These are phyloP conservation scores for Hirsutella thompsonii DNA, from an alignment of 2,329 filamentous ascomycete species.

Conservation along the genomic window DNA sequence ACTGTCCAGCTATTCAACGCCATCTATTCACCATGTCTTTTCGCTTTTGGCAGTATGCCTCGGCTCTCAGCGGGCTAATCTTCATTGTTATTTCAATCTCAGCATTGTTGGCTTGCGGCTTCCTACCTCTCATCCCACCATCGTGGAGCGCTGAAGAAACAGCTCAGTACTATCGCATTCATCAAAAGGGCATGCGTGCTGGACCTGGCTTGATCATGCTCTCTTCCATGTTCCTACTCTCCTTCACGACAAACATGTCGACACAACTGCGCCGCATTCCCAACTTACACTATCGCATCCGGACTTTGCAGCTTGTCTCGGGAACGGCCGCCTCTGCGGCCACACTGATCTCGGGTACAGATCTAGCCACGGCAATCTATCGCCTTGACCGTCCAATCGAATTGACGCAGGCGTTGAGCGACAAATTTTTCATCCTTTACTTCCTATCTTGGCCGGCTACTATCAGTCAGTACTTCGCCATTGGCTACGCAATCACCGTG, in stretches of 20 bases:
- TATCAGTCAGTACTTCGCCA: conserved; percentile 6
- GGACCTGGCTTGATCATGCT: conserved; percentile 1
- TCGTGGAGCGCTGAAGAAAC: conserved; percentile 3
- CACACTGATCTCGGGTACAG: conserved; percentile 1
- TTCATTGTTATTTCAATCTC: not conserved
- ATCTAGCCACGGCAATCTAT: conserved; percentile 5
- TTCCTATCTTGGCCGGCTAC: conserved; percentile 7
- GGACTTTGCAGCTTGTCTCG: not conserved
- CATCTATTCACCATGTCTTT: not conserved
- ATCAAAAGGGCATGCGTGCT: conserved; percentile 3
- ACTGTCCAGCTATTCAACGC: too few relatives aligned
- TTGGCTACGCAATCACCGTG: conserved; percentile 7
- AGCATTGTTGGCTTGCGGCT: not conserved
- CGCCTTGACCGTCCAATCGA: conserved; percentile 6
- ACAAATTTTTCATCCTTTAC: conserved; percentile 6
- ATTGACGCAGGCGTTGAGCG: conserved; percentile 7
- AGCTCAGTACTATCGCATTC: conserved; percentile 2
- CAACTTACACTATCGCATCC: not conserved
- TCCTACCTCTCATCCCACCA: conserved; percentile 1
- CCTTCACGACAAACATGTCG: not conserved
- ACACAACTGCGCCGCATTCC: conserved; percentile 4
- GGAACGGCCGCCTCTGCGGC: not conserved
- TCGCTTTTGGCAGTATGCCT: not conserved
- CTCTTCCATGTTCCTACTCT: not conserved
- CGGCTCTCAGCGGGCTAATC: not conserved